Conservation (phyloP, 805 yeast genomes). For the Candida sonorensis region DNA sequence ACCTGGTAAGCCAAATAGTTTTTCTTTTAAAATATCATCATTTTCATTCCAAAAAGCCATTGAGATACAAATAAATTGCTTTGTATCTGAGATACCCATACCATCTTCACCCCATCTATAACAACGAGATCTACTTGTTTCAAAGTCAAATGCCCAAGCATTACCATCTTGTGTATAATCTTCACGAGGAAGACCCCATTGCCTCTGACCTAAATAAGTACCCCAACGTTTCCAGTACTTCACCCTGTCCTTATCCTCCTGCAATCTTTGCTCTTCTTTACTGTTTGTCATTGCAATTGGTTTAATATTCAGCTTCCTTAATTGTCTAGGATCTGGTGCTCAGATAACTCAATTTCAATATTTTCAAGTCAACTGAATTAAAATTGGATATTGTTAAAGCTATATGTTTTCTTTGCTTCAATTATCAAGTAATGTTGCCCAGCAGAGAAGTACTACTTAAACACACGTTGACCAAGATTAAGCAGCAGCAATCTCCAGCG, state of each 20-base stretch:
- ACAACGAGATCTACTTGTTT: slow-evolving; percentile 70
- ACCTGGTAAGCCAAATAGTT: slow-evolving; percentile 73
- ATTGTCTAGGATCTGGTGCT: too few relatives aligned
- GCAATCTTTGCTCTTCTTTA: slow-evolving; percentile 34
- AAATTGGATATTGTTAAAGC: too few relatives aligned
- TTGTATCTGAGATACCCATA: slow-evolving; percentile 77
- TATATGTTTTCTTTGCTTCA: too few relatives aligned
- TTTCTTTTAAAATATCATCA: slow-evolving; percentile 79
- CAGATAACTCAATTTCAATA: too few relatives aligned
- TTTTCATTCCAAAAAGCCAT: slow-evolving; percentile 89
- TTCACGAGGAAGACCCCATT: slow-evolving; percentile 84
- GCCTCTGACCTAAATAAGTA: slow-evolving; percentile 80
- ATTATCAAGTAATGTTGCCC: too few relatives aligned
- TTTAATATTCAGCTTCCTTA: too few relatives aligned
- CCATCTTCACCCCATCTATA: slow-evolving; percentile 98
- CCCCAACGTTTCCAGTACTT: slow-evolving; percentile 89
- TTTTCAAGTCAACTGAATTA: too few relatives aligned
- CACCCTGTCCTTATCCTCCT: slow-evolving; percentile 30
- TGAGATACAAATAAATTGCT: slow-evolving; percentile 68
- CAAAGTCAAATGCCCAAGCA: slow-evolving; percentile 90
- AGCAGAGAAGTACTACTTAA: too few relatives aligned
- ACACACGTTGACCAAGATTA: too few relatives aligned
- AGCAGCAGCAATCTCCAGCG: too few relatives aligned
- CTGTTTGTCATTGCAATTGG: background rate
- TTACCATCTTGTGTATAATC: slow-evolving; percentile 83